phyloP scores from a whole-genome alignment of 2,329 filamentous ascomycete genomes.

The Fusarium transvaalense region DNA sequence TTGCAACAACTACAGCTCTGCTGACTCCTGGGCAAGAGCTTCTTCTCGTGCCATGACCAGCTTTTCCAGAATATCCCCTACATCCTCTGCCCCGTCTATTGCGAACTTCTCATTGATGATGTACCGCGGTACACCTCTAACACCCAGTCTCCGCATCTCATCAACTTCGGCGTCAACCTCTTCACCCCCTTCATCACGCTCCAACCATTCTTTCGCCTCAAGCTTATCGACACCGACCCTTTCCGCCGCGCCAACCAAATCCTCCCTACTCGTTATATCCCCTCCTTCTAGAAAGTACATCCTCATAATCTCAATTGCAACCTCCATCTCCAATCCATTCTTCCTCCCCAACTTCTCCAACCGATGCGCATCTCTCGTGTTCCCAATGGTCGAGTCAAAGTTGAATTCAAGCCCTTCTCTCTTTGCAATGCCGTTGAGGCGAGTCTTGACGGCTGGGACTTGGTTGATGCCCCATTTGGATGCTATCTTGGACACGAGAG shows the following conservation, averaged over 20 bases:
- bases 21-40: conserved; percentile 2
- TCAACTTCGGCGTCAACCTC: conserved; percentile 69
- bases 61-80: conserved; percentile 72
- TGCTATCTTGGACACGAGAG: conserved; percentile 65
- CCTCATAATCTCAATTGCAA: conserved; percentile 73
- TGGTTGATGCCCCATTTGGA: conserved; percentile 76
- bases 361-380: conserved; percentile 61
- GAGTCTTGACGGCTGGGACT: conserved; percentile 66
- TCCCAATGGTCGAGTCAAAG: conserved; percentile 65
- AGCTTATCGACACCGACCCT: conserved; percentile 65
- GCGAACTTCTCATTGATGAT: conserved; percentile 76
- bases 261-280: conserved; percentile 70
- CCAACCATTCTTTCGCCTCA: conserved; percentile 67
- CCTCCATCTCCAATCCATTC: conserved; percentile 63
- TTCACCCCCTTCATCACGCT: conserved; percentile 65
- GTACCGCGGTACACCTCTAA: conserved; percentile 81
- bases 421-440: conserved; percentile 69
- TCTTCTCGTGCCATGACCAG: conserved; percentile 66
- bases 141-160: conserved; percentile 62
- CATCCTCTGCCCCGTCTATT: conserved; percentile 79
- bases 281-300: conserved; percentile 74
- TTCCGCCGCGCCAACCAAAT: conserved; percentile 65
- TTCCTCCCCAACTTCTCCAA: conserved; percentile 76
- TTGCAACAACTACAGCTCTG: background rate
- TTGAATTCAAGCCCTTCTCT: conserved; percentile 78